These are phyloP conservation scores for Stereocaulon alpinum DNA, from an alignment of 495 filamentous ascomycete species.

Conservation along the genomic window DNA sequence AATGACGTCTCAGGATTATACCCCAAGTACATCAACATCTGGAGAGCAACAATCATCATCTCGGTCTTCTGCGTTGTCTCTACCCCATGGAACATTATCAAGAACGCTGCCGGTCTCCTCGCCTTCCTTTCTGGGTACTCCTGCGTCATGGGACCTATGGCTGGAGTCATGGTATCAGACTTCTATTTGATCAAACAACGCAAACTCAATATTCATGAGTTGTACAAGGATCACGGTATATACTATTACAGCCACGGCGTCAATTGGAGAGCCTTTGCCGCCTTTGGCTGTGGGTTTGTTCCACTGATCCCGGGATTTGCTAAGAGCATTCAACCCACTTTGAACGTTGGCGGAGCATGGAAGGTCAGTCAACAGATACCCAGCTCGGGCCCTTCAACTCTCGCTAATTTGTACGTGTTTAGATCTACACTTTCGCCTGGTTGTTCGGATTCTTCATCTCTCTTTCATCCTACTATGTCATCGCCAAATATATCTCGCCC, in stretches of 20 bases:
- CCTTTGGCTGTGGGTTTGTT: slow-evolving; percentile 16
- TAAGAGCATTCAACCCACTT: slow-evolving; percentile 19
- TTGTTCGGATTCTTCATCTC: slow-evolving; percentile 38
- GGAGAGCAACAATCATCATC: slow-evolving; percentile 43
- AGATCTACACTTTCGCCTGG: slow-evolving; percentile 42
- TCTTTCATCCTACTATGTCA: slow-evolving; percentile 28
- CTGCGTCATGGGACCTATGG: slow-evolving; percentile 29
- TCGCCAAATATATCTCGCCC: slow-evolving; percentile 31
- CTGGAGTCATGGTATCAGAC: slow-evolving; percentile 39
- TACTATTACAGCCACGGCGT: slow-evolving; percentile 25
- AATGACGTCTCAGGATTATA: slow-evolving; percentile 51
- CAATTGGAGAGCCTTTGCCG: slow-evolving; percentile 26
- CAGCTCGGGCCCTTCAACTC: background rate
- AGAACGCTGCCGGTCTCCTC: slow-evolving; percentile 45
- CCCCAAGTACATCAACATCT: slow-evolving; percentile 49
- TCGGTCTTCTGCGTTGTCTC: slow-evolving; percentile 41
- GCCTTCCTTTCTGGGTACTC: slow-evolving; percentile 47
- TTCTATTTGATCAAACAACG: slow-evolving; percentile 39
- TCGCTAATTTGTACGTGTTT: slow-evolving; percentile 4
- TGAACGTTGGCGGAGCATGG: slow-evolving; percentile 21
- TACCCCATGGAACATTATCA: slow-evolving; percentile 55
- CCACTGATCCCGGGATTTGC: slow-evolving; percentile 23
- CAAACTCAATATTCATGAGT: slow-evolving; percentile 37
- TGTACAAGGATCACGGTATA: slow-evolving; percentile 43
- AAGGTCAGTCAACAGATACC: slow-evolving; percentile 14